Conservation (phyloP, 345 rosid species). For the Kandelia obovata region DNA sequence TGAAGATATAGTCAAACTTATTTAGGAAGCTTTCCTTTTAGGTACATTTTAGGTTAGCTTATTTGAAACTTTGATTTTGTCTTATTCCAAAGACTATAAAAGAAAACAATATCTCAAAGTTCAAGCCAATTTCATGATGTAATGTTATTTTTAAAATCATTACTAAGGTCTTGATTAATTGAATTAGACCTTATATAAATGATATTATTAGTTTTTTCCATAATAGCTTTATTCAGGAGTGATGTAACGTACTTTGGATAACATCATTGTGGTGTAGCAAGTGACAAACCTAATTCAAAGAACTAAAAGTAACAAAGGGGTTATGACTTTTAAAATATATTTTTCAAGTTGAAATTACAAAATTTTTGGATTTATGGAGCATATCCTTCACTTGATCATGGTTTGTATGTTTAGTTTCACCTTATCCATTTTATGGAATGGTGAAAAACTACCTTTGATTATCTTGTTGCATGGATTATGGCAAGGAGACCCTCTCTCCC, state of each 20-base stretch:
- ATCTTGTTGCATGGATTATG: not conserved
- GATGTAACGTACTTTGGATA: not conserved
- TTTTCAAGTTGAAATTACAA: not conserved
- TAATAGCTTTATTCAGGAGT: not conserved
- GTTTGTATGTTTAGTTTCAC: not conserved
- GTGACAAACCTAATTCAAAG: not conserved
- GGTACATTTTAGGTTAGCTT: not conserved
- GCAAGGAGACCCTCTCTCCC: not conserved
- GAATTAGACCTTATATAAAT: not conserved
- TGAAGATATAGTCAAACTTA: not conserved
- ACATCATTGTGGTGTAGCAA: not conserved
- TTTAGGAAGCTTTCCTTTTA: not conserved
- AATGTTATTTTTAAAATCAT: not conserved
- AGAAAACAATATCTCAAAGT: not conserved
- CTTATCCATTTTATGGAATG: not conserved
- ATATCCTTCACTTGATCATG: not conserved
- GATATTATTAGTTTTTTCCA: not conserved
- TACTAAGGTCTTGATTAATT: not conserved
- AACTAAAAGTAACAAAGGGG: not conserved
- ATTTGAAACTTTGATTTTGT: not conserved
- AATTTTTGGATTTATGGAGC: not conserved
- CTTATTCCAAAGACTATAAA: not conserved
- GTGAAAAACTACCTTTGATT: not conserved
- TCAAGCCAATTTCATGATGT: not conserved
- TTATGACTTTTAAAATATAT: not conserved